Base-by-base conservation (phyloP, 1,139 yeast species). In the Suhomyces maxii region DNA sequence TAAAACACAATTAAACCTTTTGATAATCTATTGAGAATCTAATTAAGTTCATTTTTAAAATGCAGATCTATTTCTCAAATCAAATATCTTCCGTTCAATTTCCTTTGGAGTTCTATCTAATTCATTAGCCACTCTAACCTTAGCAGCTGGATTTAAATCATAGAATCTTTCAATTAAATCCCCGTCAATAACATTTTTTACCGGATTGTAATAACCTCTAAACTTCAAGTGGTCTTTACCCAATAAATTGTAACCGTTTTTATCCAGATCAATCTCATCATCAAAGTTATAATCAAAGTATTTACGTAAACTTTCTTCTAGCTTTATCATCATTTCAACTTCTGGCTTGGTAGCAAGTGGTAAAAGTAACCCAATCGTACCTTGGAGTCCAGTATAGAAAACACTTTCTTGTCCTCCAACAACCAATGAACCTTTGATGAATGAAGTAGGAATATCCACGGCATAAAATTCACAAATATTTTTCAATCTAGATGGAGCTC, bases 121-220 rank as follows among this genome's bases (percentile, higher is more conserved):
- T 45, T 70, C 74, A 6, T 68, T 65, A 0, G 88, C 82, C 39
- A 88, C 73, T 34, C 58, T 61, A 32, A 74, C 64, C 57, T 84
- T 80, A 9, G 63, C 56, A 0, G 68, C 65, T 1, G 60, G 60
- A 2, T 65, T 59, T 34, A 86, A 62, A 8, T 57, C 57, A 34
- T 64, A 63, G 58, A 70, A 87, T 42, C 65, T 63, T 57, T 89
- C 97, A 44, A 93, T 71, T 28, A 89, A 69, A 62, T 93, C 98
- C 9, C 99, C 99, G 64, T 93, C 98, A 39, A 93, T 76, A 2
- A 88, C 83, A 45, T 82, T 78, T 53, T 83, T 84, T 7, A 78
- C 80, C 0, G 97, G 97, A 18, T 82, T 83, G 59, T 89, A 89
- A 59, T 85, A 86, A 43, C 97, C 78, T 44, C 97, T 70, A 60